These are phyloP conservation scores for Pseudozyma sp. DNA, from an alignment of 1,284 basidiomycete genomes.

Conservation along the genomic window DNA sequence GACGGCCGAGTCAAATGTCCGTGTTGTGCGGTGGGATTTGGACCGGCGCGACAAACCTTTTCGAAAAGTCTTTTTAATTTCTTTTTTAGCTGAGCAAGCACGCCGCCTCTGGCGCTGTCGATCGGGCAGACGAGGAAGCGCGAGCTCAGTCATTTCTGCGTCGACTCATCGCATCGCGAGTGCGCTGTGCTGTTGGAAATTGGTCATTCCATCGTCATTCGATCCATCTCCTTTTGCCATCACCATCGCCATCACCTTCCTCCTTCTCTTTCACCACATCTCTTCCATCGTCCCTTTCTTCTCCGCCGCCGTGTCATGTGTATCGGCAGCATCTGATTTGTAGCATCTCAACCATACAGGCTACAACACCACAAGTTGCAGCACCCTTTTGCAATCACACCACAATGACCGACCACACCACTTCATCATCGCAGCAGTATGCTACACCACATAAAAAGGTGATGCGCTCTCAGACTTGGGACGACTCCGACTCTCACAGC, in stretches of 20 bases:
- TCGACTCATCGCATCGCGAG: neutral
- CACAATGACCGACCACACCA: conserved; percentile 19
- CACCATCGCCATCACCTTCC: neutral
- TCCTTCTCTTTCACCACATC: neutral
- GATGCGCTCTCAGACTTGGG: conserved; percentile 30
- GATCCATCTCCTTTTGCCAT: neutral
- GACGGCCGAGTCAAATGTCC: conserved; percentile 27
- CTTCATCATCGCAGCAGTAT: conserved; percentile 30
- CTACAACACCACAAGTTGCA: neutral
- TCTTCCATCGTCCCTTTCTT: neutral
- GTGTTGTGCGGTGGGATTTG: no score
- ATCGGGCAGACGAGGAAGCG: conserved; percentile 15
- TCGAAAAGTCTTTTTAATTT: conserved; percentile 12
- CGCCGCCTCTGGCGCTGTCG: neutral
- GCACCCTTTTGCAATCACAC: neutral
- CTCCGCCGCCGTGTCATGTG: conserved; percentile 12
- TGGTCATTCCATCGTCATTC: no score
- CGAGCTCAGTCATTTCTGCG: neutral
- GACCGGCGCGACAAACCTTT: neutral
- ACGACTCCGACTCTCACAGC: conserved; percentile 29
- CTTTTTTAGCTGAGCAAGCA: conserved; percentile 19
- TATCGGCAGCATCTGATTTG: conserved; percentile 6
- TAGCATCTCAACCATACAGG: neutral
- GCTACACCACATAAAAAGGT: conserved; percentile 33
- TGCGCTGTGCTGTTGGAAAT: neutral